phyloP scores from a whole-genome alignment of 306 rosid species.

The Mimosa pudica region DNA sequence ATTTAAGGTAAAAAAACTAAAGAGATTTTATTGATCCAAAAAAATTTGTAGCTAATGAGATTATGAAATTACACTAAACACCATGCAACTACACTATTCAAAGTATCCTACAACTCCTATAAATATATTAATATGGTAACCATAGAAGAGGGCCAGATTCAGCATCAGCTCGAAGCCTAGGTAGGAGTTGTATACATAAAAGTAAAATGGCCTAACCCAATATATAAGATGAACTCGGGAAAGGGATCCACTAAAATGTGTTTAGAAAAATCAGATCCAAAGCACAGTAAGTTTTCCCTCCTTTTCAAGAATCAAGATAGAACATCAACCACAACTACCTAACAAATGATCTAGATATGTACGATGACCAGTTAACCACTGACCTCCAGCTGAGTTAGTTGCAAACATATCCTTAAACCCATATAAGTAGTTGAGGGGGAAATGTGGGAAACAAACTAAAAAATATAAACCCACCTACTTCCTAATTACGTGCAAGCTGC shows the following conservation, averaged over 20 bases:
- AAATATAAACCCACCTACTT: neutral
- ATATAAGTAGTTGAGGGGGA: neutral
- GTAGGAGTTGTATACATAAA: neutral
- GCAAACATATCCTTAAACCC: neutral
- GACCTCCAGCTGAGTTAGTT: neutral
- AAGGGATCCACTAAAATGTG: conserved; percentile 1
- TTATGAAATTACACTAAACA: neutral
- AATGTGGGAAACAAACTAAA: neutral
- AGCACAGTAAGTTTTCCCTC: conserved; percentile 18
- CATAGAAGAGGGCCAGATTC: neutral
- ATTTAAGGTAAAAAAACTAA: too few species aligned
- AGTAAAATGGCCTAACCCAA: neutral
- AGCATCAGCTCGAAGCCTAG: neutral
- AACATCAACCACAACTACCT: neutral
- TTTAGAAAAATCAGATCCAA: conserved; percentile 17
- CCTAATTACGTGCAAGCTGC: conserved; percentile 21
- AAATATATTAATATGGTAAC: neutral
- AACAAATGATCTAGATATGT: neutral
- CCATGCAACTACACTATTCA: neutral
- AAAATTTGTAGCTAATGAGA: neutral
- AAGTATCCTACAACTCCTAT: neutral
- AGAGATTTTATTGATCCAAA: neutral
- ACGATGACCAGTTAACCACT: neutral
- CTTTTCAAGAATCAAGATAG: neutral
- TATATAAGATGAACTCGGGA: neutral